phyloP scores from a whole-genome alignment of 108 stramenopile species.

The Cyclotella choctawhatcheeana region DNA sequence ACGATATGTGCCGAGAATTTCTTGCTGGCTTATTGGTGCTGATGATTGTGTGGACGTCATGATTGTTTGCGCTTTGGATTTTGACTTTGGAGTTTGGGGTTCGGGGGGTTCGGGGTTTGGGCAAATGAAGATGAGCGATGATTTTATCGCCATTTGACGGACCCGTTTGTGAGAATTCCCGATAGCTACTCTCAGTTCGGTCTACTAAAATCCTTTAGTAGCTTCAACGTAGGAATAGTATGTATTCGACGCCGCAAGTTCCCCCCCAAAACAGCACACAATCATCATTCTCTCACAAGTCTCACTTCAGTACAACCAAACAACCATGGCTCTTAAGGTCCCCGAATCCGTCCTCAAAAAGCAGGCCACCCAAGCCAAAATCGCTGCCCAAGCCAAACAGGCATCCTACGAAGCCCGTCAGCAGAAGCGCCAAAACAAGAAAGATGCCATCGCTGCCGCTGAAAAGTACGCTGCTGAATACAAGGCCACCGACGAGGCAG shows the following conservation, averaged over 20 bases:
- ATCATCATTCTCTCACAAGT: neutral
- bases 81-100: no score
- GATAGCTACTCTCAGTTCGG: no score
- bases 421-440: slow-evolving; percentile 80
- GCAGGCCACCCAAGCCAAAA: slow-evolving; percentile 94
- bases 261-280: neutral
- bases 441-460: slow-evolving; percentile 84
- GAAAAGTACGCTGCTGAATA: slow-evolving; percentile 96
- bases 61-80: neutral
- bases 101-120: no score
- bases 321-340: slow-evolving; percentile 62
- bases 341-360: slow-evolving; percentile 99
- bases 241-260: no score
- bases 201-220: no score
- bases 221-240: no score
- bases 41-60: slow-evolving; percentile 27
- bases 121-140: no score
- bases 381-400: slow-evolving; percentile 74
- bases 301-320: neutral
- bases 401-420: slow-evolving; percentile 80
- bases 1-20: slow-evolving; percentile 54
- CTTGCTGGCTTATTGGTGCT: slow-evolving; percentile 46
- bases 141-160: no score
- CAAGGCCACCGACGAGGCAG: slow-evolving; percentile 81
- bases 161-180: no score